Evolutionary conservation across 2,329 filamentous ascomycete genomes (phyloP).

Genomic region (Chalara sp.): DNA sequence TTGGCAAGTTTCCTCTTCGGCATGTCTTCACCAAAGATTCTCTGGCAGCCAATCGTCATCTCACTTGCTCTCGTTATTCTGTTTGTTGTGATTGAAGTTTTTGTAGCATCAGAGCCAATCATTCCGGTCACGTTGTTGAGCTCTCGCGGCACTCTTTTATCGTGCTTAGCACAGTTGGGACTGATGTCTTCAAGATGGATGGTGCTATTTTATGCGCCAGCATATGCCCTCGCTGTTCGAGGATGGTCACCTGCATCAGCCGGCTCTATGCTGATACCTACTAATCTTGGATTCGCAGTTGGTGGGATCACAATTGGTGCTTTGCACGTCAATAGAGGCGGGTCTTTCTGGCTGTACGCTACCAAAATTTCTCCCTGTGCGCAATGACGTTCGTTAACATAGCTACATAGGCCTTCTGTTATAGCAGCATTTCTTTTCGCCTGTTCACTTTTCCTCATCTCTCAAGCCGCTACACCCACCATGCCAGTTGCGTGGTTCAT

Average conservation of each 20-base stretch:
- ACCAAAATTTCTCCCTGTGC: not conserved
- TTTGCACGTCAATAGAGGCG: constrained; percentile 66
- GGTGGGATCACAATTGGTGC: constrained; percentile 69
- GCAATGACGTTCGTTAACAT: not conserved
- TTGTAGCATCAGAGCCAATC: constrained; percentile 60
- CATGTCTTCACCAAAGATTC: constrained; percentile 57
- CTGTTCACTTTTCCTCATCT: constrained; percentile 49
- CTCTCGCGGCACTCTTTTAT: constrained; percentile 64
- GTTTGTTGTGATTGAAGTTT: constrained; percentile 58
- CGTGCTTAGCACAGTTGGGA: constrained; percentile 67
- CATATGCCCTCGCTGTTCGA: constrained; percentile 71
- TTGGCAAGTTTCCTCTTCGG: constrained; percentile 69
- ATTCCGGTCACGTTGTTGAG: constrained; percentile 65
- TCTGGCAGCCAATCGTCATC: constrained; percentile 50
- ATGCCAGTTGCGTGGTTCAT: constrained; percentile 49
- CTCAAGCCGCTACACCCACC: constrained; percentile 44
- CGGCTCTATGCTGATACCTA: constrained; percentile 72
- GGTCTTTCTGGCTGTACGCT: constrained; percentile 60
- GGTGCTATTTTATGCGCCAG: constrained; percentile 73
- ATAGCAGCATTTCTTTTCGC: constrained; percentile 57
- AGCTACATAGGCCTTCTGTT: constrained; percentile 40
- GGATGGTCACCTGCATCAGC: constrained; percentile 62
- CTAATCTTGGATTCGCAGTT: constrained; percentile 70
- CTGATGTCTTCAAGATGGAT: constrained; percentile 79
- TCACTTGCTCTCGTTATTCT: constrained; percentile 45